Evolutionary conservation across 768 basidiomycete genomes (phyloP), one percentile per base, ranked within the genome.

Genomic region (Zangia roseola): DNA sequence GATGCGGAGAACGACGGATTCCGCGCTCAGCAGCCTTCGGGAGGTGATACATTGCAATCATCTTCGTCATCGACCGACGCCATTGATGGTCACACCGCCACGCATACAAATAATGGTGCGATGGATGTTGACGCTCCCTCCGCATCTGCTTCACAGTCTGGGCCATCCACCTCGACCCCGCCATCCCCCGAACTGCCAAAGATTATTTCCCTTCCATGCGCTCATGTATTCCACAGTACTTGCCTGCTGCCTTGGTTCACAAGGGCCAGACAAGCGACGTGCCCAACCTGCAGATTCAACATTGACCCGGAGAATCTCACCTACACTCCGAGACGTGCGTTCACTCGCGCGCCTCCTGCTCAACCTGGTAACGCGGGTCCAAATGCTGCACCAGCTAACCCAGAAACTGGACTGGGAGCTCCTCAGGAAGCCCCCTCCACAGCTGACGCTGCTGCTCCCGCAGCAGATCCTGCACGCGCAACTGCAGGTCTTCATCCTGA

Each of bases 171-270:
- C 7, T 31, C 43, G n/a, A 19, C 28, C 3, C 8, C 57, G 25
- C 25, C 49, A 33, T 38, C 53, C 25, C 19, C 53, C 5, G 59
- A 58, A 14, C 60, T 67, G 6, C 71, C 67, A 21, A 78, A 71
- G 57, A 78, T 91, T 41, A 81, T 91, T 30, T 71, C 81, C 3
- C 77, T 91, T 9, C 89, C 89, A 5, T 91, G 89, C 60, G 80
- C 87, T 8, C 89, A 91, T 63, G 81, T 88, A 43, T 91, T 91
- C 71, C 89, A 91, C 56, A 78, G 86, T 1, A 74, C 81, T 0
- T 91, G 89, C 66, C 77, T 91, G 30, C 63, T 86, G 10, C 89
- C 89, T 1, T 91, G 89, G 89, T 91, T 91, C 65, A 81, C 88
- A 4, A 74, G 86, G 49, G 85, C 88, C 10, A 76, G 74, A 36